These are phyloP conservation scores for Apiosordaria backusii DNA, from an alignment of 495 filamentous ascomycete species.

Conservation along the genomic window DNA sequence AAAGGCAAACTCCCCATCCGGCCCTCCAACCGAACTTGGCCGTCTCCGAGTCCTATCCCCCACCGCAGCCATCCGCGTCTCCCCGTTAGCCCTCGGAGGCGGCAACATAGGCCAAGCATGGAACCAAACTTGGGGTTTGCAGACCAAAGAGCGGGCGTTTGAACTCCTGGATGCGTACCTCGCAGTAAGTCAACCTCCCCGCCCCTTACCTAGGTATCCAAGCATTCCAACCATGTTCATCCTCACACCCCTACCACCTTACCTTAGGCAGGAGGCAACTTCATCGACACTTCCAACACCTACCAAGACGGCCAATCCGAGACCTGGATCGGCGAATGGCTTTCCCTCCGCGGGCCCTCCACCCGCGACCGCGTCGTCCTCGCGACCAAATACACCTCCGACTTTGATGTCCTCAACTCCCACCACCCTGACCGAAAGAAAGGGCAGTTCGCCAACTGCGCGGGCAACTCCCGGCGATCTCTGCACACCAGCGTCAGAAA, in stretches of 20 bases:
- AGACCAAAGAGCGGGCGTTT: conserved; percentile 18
- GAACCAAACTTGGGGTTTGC: conserved; percentile 13
- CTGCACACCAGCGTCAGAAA: conserved; percentile 53
- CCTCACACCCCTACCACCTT: not conserved
- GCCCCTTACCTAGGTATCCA: not conserved
- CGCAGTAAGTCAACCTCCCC: conserved; percentile 6
- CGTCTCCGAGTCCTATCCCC: conserved; percentile 57
- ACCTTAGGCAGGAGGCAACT: conserved; percentile 1
- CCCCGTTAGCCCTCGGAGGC: conserved; percentile 56
- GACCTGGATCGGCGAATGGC: conserved; percentile 3
- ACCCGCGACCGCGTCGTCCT: conserved; percentile 1
- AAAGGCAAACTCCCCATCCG: too few relatives aligned
- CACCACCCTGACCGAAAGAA: conserved; percentile 18
- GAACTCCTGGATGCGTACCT: conserved; percentile 18
- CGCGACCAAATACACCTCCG: conserved; percentile 37
- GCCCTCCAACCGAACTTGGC: conserved; percentile 52
- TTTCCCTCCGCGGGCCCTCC: not conserved
- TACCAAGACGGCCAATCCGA: conserved; percentile 5
- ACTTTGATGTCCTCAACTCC: conserved; percentile 12
- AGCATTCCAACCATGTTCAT: not conserved
- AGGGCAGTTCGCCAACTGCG: conserved; percentile 41
- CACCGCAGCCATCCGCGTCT: conserved; percentile 56
- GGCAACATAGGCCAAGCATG: conserved; percentile 56
- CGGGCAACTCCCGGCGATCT: conserved; percentile 54
- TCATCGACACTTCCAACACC: conserved; percentile 6